Evolutionary conservation across 2,329 filamentous ascomycete genomes (phyloP), one percentile per base, ranked within the genome.

Genomic region (Akanthomyces lecanii): DNA sequence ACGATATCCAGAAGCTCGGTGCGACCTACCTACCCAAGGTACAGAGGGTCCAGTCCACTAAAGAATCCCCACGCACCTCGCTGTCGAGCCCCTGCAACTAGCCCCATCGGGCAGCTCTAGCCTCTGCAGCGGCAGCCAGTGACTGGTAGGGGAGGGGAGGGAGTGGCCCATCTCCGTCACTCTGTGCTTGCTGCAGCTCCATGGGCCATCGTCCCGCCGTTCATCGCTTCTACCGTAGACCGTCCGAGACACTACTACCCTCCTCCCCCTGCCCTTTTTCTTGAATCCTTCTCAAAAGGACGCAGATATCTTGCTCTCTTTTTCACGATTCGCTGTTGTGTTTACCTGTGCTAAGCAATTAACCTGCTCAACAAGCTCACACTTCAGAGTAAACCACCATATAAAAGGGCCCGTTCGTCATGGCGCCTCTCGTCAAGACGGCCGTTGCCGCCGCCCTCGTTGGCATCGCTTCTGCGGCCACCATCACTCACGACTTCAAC

Each of bases 401-500:
- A 56, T 33, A 54, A 63, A 50, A 57, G 28, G 59, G 59, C 44
- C 38, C 28, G 28, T 28, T 48, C 38, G 57, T 12, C 59, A 61
- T 61, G 59, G 45, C 57, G 38, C 58, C 59, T 30, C 58, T 57
- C 36, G 16, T 58, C 54, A 52, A 52, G 23, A 33, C 53, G 44
- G 53, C 55, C 50, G 4, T 51, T 42, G 48, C 36, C 50, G 63
- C 64, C 21, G 33, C 64, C 33, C 50, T 65, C 50, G 59, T 65
- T 21, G 66, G 64, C 42, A 65, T 70, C 48, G 73, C 77, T 14
- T 66, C 65, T 10, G 80, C 81, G 36, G 79, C 77, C 10, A 83
- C 79, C 0, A 76, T 87, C 61, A 81, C 77, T 5, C 84, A 88
- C 70, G 79, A 90, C 72, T 91, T 89, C 76, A 85, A 87, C 68